These are phyloP conservation scores for Papiliotrema flavescens DNA, from an alignment of 1,284 basidiomycete species.

Conservation along the genomic window DNA sequence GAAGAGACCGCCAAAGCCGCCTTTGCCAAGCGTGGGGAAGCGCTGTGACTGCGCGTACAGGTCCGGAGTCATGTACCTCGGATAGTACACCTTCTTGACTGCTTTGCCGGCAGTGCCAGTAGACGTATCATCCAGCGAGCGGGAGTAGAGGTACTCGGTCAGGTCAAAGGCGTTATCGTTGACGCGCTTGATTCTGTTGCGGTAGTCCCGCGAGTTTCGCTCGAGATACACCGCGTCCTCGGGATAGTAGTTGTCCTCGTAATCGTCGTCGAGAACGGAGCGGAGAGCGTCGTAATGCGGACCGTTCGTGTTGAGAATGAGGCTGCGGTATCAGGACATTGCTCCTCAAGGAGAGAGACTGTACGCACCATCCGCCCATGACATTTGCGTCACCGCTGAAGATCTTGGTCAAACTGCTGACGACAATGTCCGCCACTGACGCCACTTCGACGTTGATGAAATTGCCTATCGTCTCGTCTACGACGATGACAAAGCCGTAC, in stretches of 20 bases:
- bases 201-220: conserved; percentile 92
- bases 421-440: conserved; percentile 87
- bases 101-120: conserved; percentile 44
- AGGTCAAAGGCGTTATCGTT: conserved; percentile 79
- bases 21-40: conserved; percentile 47
- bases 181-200: conserved; percentile 68
- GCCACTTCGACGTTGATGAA: conserved; percentile 93
- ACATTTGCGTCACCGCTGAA: conserved; percentile 95
- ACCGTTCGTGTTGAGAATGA: conserved; percentile 79
- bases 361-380: conserved; percentile 87
- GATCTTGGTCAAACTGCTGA: conserved; percentile 88
- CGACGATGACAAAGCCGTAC: conserved; percentile 80
- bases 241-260: conserved; percentile 83
- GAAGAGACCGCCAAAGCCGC: conserved; percentile 89
- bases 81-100: conserved; percentile 87
- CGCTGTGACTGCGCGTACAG: conserved; percentile 65
- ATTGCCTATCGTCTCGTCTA: conserved; percentile 96
- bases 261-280: conserved; percentile 58
- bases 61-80: conserved; percentile 70
- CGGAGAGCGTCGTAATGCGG: conserved; percentile 67
- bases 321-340: conserved; percentile 49
- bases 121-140: conserved; percentile 50
- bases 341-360: not conserved
- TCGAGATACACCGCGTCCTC: conserved; percentile 97
- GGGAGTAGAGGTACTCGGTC: conserved; percentile 70